Evolutionary conservation across 305 asterid genomes (phyloP).

Genomic region (Rubia peregrina): DNA sequence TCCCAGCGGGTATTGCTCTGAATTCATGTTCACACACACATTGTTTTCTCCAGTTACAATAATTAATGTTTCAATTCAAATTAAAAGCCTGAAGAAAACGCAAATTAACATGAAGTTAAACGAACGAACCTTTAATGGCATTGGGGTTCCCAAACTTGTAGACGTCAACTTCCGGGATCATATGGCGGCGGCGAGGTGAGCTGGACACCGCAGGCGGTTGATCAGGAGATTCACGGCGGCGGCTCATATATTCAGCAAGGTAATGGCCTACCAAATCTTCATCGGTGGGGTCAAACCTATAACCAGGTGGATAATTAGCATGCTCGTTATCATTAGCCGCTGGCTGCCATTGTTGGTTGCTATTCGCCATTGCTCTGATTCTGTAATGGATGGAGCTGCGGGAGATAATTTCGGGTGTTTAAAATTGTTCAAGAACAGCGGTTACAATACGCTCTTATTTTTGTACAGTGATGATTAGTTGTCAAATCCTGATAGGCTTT

Average conservation of each 20-base stretch:
- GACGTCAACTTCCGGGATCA: conserved; percentile 16
- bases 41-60: too few relatives aligned
- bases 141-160: conserved; percentile 1
- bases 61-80: too few relatives aligned
- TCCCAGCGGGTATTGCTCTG: background rate
- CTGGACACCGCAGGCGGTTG: background rate
- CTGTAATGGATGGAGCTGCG: too few relatives aligned
- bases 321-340: background rate
- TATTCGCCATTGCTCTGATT: background rate
- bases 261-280: conserved; percentile 10
- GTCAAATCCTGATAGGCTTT: too few relatives aligned
- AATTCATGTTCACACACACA: background rate
- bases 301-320: conserved; percentile 12
- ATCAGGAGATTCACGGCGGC: background rate
- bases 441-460: too few relatives aligned
- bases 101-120: background rate
- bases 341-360: background rate
- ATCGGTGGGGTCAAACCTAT: conserved; percentile 17
- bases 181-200: background rate
- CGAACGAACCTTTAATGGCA: conserved; percentile 17
- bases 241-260: conserved; percentile 9
- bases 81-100: too few relatives aligned
- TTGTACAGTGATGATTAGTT: too few relatives aligned
- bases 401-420: too few relatives aligned
- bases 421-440: too few relatives aligned